Percentiles rank a stretch among this genome's conserved stretches.
These are phyloP conservation scores for Penicillium samsonianum DNA, from an alignment of 495 filamentous ascomycete species.

Conservation along the genomic window DNA sequence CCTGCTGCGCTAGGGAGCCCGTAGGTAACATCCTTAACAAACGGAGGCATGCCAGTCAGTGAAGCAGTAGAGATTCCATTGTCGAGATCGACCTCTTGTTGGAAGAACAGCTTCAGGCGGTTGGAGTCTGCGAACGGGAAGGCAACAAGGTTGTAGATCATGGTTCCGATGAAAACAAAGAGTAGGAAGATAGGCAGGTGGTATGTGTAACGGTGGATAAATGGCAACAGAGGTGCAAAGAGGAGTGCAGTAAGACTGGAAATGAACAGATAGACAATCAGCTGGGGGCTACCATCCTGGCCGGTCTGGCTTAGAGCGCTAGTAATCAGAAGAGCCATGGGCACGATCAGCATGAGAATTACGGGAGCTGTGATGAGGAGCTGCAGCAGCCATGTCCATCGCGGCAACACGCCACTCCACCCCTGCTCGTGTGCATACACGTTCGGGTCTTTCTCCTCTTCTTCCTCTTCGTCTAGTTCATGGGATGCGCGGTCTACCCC, in stretches of 20 bases:
- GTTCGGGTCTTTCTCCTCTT: slow-evolving; percentile 38
- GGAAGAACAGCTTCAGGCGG: slow-evolving; percentile 84
- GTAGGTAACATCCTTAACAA: slow-evolving; percentile 64
- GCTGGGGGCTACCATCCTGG: slow-evolving; percentile 67
- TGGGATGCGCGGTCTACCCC: slow-evolving; percentile 33
- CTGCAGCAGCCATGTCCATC: slow-evolving; percentile 84
- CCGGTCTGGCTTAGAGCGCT: slow-evolving; percentile 76
- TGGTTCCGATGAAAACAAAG: slow-evolving; percentile 69
- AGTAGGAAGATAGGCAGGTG: slow-evolving; percentile 79
- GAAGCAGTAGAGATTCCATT: slow-evolving; percentile 66
- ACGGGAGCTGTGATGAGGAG: slow-evolving; percentile 80
- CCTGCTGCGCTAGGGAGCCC: slow-evolving; percentile 70
- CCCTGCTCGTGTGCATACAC: slow-evolving; percentile 79
- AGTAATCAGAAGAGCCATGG: slow-evolving; percentile 72
- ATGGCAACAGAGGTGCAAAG: slow-evolving; percentile 77
- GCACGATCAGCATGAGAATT: slow-evolving; percentile 69
- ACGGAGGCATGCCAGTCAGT: slow-evolving; percentile 71
- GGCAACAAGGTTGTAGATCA: slow-evolving; percentile 83
- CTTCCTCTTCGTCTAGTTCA: slow-evolving; percentile 35
- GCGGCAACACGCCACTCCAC: slow-evolving; percentile 78
- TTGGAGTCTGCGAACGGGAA: slow-evolving; percentile 83
- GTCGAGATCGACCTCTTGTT: slow-evolving; percentile 79
- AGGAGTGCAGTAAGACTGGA: slow-evolving; percentile 67
- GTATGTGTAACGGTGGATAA: slow-evolving; percentile 81
- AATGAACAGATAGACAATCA: slow-evolving; percentile 70